phyloP scores from a whole-genome alignment of 2,329 filamentous ascomycete genomes.

The Fusarium miscanthi region DNA sequence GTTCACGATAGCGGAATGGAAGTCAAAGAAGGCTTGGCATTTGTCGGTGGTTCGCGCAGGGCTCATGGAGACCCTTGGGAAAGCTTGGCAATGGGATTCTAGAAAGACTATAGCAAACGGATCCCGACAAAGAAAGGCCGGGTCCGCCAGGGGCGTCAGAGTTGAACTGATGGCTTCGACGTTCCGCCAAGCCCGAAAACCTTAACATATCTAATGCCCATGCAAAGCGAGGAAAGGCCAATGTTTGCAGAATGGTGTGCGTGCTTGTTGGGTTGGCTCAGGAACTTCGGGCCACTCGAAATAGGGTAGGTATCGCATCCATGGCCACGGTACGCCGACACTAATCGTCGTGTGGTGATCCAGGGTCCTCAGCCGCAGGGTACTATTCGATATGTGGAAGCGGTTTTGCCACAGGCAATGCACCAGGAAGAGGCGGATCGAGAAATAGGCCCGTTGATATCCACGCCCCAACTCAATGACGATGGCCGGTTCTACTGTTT shows the following conservation, averaged over 20 bases:
- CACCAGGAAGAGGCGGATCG: neutral
- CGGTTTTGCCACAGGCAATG: conserved; percentile 23
- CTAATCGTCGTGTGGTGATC: conserved; percentile 8
- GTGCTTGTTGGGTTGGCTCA: conserved; percentile 5
- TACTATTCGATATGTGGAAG: conserved; percentile 11
- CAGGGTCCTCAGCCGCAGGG: conserved; percentile 23
- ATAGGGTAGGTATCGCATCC: neutral
- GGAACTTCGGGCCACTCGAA: neutral
- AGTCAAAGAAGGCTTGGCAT: neutral
- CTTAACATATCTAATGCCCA: neutral
- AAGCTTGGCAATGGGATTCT: conserved; percentile 11
- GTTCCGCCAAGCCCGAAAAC: conserved; percentile 8
- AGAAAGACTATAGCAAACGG: conserved; percentile 12
- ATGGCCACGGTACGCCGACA: conserved; percentile 12
- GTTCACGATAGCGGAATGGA: neutral
- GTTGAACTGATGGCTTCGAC: conserved; percentile 3
- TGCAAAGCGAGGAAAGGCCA: neutral
- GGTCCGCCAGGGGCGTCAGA: neutral
- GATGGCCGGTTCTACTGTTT: neutral
- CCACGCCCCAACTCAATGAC: neutral
- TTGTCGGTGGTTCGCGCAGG: neutral
- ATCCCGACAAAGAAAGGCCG: neutral
- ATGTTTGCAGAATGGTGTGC: neutral
- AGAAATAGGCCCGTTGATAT: neutral
- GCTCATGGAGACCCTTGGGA: neutral